Evolutionary conservation across 2,329 filamentous ascomycete species (phyloP).

Genomic region (Microsporum ferrugineum): DNA sequence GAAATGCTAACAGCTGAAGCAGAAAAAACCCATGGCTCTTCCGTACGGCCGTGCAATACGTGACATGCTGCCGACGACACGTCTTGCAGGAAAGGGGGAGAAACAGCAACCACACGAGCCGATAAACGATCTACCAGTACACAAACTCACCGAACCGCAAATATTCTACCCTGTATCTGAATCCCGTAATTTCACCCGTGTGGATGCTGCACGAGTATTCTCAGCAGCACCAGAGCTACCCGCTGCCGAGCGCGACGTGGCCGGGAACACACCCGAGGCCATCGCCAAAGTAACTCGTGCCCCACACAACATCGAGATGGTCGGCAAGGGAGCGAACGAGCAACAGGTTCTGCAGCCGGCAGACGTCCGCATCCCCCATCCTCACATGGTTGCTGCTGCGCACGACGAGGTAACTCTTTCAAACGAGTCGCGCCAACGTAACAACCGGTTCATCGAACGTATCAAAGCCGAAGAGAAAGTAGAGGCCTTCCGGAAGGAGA

Average conservation of each 20-base stretch:
- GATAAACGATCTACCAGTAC: conserved; percentile 53
- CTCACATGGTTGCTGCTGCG: conserved; percentile 44
- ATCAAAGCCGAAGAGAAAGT: conserved; percentile 31
- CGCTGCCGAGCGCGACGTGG: conserved; percentile 16
- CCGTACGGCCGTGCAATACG: conserved; percentile 68
- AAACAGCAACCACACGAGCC: conserved; percentile 43
- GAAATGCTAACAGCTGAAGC: conserved; percentile 5
- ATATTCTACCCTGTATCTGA: conserved; percentile 54
- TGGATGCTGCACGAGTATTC: conserved; percentile 54
- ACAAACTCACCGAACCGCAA: conserved; percentile 43
- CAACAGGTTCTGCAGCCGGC: conserved; percentile 48
- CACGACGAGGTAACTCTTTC: conserved; percentile 33
- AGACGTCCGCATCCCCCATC: conserved; percentile 53
- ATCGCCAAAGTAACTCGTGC: conserved; percentile 22
- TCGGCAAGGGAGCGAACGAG: conserved; percentile 33
- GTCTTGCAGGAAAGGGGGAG: conserved; percentile 29
- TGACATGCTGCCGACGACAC: conserved; percentile 66
- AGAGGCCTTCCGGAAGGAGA: conserved; percentile 30
- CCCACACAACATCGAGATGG: conserved; percentile 28
- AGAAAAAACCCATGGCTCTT: conserved; percentile 66
- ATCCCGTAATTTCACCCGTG: conserved; percentile 53
- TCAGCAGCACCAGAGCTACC: conserved; percentile 32
- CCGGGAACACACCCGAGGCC: conserved; percentile 26
- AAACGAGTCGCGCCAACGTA: conserved; percentile 23
- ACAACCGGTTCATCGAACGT: conserved; percentile 35